These are phyloP conservation scores for Salix purpurea DNA, from an alignment of 345 rosid species.

Conservation along the genomic window DNA sequence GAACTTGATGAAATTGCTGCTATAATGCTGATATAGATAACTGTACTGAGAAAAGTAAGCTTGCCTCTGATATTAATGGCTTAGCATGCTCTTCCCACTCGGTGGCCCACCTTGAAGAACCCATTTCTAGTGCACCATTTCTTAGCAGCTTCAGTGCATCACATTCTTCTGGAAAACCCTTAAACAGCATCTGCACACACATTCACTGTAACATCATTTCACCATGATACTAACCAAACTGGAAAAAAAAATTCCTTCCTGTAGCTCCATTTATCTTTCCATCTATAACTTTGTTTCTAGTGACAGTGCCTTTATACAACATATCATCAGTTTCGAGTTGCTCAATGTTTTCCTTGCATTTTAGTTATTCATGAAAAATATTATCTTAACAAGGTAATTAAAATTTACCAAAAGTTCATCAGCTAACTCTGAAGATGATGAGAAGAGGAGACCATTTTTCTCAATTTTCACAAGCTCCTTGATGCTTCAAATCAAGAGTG, in stretches of 20 bases:
- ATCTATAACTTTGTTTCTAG: too few species aligned
- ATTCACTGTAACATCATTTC: not conserved
- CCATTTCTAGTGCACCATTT: conserved; percentile 59
- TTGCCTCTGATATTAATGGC: conserved; percentile 46
- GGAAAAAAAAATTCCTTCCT: not conserved
- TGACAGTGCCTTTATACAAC: not conserved
- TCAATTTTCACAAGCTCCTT: conserved; percentile 76
- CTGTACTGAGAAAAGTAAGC: not conserved
- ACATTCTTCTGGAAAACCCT: conserved; percentile 74
- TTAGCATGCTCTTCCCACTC: conserved; percentile 94
- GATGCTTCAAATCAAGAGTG: conserved; percentile 45
- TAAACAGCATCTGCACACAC: conserved; percentile 60
- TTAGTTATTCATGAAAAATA: not conserved
- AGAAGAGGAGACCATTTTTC: conserved; percentile 84
- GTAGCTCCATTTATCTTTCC: too few species aligned
- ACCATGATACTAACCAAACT: not conserved
- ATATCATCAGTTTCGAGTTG: not conserved
- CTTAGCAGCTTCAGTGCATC: conserved; percentile 52
- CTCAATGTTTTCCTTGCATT: too few species aligned
- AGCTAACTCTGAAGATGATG: conserved; percentile 90
- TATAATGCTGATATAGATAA: not conserved
- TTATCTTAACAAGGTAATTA: not conserved
- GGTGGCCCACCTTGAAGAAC: conserved; percentile 74
- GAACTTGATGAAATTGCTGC: not conserved
- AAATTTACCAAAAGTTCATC: conserved; percentile 66